Evolutionary conservation across 2,329 filamentous ascomycete species (phyloP), one percentile per base, ranked within the genome.

Genomic region (Alternaria sp.): DNA sequence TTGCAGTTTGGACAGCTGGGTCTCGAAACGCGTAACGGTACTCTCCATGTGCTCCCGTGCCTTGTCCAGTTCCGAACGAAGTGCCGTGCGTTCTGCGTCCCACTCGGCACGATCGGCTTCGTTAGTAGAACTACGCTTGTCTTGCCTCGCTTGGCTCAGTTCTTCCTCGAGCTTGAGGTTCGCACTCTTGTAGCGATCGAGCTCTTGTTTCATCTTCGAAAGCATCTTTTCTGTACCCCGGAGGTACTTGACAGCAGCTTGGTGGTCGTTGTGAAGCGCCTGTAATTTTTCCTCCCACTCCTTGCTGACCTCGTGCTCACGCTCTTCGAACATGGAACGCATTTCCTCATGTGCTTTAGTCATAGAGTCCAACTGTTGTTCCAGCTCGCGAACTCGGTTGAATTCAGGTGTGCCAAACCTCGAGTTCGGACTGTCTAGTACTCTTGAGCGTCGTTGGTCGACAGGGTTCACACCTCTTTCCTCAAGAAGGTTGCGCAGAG

Each of bases 161-260:
- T 97, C 92, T 45, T 88, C 85, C 77, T 95, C 93, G 39, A 99
- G 83, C 60, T 90, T 90, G 17, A 84, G 82, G 72, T 97, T 97
- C 61, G 95, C 90, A 11, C 87, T 80, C 84, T 98, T 98, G 80
- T 96, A 95, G 57, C 93, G 91, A 54, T 90, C 85, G n/a, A 99
- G 84, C 79, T 99, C 95, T 72, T 97, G 93, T 81, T 98, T 98
- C 84, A 99, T 94, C 78, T 96, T 94, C 79, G 95, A 93, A 48
- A 99, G 86, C 93, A 99, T 97, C 85, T 97, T 98, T 79, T 99
- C 95, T 1, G 95, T 98, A 58, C 95, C 95, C 79, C 97, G 96
- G 67, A 99, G 92, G 73, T 99, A 99, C 78, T 97, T 95, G 49
- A 98, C 93, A 14, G 95, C 94, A 40, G 95, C 97, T 78, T 97